Percentiles rank a stretch among this genome's conserved stretches.
These are phyloP conservation scores for Globisporangium splendens DNA, from an alignment of 352 stramenopile genomes.

Conservation along the genomic window DNA sequence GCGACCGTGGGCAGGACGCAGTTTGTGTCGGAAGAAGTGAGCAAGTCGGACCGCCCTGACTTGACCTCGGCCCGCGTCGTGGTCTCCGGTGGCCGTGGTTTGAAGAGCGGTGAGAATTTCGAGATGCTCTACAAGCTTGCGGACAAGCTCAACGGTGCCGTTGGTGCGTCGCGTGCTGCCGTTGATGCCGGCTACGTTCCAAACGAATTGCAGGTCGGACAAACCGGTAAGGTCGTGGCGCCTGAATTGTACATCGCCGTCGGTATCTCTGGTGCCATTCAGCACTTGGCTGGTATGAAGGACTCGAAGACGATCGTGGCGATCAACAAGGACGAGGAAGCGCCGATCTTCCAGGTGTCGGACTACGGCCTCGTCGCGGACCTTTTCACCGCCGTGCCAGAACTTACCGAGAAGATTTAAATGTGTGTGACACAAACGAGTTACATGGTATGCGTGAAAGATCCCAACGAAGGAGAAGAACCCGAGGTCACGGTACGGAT, in stretches of 20 bases:
- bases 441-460: slow-evolving; percentile 1
- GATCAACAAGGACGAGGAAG: slow-evolving; percentile 99
- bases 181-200: slow-evolving; percentile 98
- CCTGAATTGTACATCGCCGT: slow-evolving; percentile 96
- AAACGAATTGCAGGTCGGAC: slow-evolving; percentile 99
- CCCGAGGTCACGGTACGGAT: too few species aligned
- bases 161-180: slow-evolving; percentile 96
- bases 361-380: slow-evolving; percentile 99
- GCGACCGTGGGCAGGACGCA: slow-evolving; percentile 62
- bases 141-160: slow-evolving; percentile 96
- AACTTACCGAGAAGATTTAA: slow-evolving; percentile 98
- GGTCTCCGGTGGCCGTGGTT: slow-evolving; percentile 93
- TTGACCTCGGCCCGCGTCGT: slow-evolving; percentile 93
- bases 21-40: slow-evolving; percentile 94
- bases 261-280: slow-evolving; percentile 98
- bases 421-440: slow-evolving; percentile 9
- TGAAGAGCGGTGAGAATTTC: slow-evolving; percentile 99
- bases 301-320: slow-evolving; percentile 99
- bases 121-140: slow-evolving; percentile 96
- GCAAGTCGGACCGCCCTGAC: slow-evolving; percentile 95
- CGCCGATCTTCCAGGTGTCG: slow-evolving; percentile 98
- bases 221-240: slow-evolving; percentile 98
- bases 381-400: slow-evolving; percentile 96
- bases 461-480: not conserved
- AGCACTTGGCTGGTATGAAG: slow-evolving; percentile 99